phyloP scores from a whole-genome alignment of 805 yeast species.

The Candida railenensis region DNA sequence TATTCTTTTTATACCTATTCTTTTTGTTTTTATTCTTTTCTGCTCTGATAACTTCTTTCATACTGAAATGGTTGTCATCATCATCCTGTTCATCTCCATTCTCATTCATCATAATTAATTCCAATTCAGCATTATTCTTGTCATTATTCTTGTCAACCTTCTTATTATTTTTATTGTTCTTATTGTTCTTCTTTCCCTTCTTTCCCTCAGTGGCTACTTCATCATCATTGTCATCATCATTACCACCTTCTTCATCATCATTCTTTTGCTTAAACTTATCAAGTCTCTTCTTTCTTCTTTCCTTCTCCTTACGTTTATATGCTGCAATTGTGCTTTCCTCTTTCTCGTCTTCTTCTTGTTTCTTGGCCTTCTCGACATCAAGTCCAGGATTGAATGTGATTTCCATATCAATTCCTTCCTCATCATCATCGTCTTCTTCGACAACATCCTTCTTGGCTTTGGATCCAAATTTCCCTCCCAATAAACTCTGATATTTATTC shows the following conservation, averaged over 20 bases:
- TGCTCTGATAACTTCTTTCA: slow-evolving; percentile 74
- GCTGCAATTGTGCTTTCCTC: slow-evolving; percentile 65
- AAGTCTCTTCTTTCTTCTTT: slow-evolving; percentile 82
- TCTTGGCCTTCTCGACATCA: slow-evolving; percentile 37
- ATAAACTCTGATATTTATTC: slow-evolving; percentile 62
- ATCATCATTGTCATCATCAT: slow-evolving; percentile 30
- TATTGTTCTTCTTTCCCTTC: slow-evolving; percentile 6
- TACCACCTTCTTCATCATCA: slow-evolving; percentile 31
- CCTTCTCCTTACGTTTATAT: slow-evolving; percentile 85
- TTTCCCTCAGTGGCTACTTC: slow-evolving; percentile 12
- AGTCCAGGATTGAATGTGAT: slow-evolving; percentile 92
- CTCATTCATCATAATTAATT: slow-evolving; percentile 68
- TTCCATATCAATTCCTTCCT: slow-evolving; percentile 59
- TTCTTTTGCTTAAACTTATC: slow-evolving; percentile 62
- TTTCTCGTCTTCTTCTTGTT: slow-evolving; percentile 30
- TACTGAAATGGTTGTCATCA: slow-evolving; percentile 63
- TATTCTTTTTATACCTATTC: slow-evolving; percentile 37
- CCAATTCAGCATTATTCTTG: slow-evolving; percentile 61
- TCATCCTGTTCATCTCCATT: slow-evolving; percentile 30
- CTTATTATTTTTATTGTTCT: slow-evolving; percentile 17
- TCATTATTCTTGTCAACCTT: slow-evolving; percentile 16
- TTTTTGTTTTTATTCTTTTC: slow-evolving; percentile 64
- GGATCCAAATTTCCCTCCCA: slow-evolving; percentile 38
- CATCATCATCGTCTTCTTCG: slow-evolving; percentile 28
- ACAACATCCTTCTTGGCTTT: slow-evolving; percentile 9